Base-by-base conservation (phyloP, 2,329 filamentous ascomycete genomes). In the Escovopsis weberi region DNA sequence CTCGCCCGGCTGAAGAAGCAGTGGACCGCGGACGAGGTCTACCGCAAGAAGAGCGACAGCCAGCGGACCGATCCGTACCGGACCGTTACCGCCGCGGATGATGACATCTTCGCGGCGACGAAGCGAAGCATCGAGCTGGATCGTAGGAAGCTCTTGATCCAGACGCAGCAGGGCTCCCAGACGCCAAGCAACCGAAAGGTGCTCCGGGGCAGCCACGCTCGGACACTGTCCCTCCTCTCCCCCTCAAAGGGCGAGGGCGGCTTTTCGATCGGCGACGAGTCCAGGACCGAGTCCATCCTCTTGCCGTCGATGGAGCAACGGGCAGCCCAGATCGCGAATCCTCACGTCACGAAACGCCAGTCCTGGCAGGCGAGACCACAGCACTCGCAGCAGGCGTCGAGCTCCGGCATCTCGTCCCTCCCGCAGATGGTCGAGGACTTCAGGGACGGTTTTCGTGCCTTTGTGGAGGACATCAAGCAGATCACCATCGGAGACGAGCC, bases 401-500 rank as follows among this genome's bases (percentile, higher is more conserved):
- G 28, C 28, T 9, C 35, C 10, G 18, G 10, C 23, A 23, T 37
- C 4, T 12, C 35, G 6, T 18, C 35, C 35, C 62, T 76, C 45
- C 87, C 87, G 57, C 85, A 91, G 59, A 80, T 94, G 61, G 84
- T 88, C 12, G 82, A 85, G 46, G 91, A 95, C 61, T 79, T 98
- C 60, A 85, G 81, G 58, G 78, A 91, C 41, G 89, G 91, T 2
- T 66, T 98, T 39, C 88, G 84, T 78, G 94, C 85, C 1, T 98
- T 98, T 61, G 78, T 94, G 46, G 91, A 96, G 59, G 91, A 98
- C 57, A 78, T 98, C 39, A 75, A 88, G 50, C 91, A 96, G 62
- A 93, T 89, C 12, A 94, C 91, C 0, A 87, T 98, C 6, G 91
- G 91, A 23, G 91, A 98, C 43, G 91, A 98, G 64, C 85, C 80